Base-by-base conservation (phyloP, 257 asterid genomes). In the Misopates orontium region DNA sequence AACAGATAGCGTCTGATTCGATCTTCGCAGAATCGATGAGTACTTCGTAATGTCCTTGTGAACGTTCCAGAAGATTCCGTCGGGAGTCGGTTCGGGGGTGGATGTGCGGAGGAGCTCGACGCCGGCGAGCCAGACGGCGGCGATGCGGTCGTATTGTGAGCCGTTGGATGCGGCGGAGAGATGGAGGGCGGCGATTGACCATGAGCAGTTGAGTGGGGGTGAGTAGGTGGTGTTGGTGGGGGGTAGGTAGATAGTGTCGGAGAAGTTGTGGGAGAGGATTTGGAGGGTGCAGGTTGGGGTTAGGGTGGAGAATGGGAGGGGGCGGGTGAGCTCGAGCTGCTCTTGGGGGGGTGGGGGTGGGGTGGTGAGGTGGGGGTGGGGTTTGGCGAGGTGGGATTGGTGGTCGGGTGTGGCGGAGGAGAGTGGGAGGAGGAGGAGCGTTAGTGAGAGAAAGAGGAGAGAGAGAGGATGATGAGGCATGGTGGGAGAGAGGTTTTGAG, bases 61-160 rank as follows among this genome's bases (percentile, higher is more conserved):
- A 16, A 88, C 75, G 11, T 32, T 85, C 99, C 99, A 93, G 82
- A 72, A 75, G 15, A 93, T 54, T 6, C 95, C 95, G 0, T 62
- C 72, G 0, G 69, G 67, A 3, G 81, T 81, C 5, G 99, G 89
- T 80, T 90, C 86, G 7, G 97, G 90, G 6, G 99, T 90, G 83
- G 92, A 84, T 56, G 99, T 87, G 54, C 99, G 99, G 66, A 93
- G 86, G 55, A 93, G 56, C 78, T 87, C 99, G 9, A 70, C 82
- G 10, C 97, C 97, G 71, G 80, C 52, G 62, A 93, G 89, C 96
- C 96, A 90, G 17, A 90, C 82, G 20, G 88, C 96, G 63, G 96
- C 87, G 69, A 90, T 87, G 60, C 96, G 95, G 44, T 90, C 97
- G 69, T 90, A 82, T 66, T 93, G 91, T 0, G 87, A 75, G 5